phyloP scores from a whole-genome alignment of 2,329 filamentous ascomycete species.

The Didymellaceae sp. region DNA sequence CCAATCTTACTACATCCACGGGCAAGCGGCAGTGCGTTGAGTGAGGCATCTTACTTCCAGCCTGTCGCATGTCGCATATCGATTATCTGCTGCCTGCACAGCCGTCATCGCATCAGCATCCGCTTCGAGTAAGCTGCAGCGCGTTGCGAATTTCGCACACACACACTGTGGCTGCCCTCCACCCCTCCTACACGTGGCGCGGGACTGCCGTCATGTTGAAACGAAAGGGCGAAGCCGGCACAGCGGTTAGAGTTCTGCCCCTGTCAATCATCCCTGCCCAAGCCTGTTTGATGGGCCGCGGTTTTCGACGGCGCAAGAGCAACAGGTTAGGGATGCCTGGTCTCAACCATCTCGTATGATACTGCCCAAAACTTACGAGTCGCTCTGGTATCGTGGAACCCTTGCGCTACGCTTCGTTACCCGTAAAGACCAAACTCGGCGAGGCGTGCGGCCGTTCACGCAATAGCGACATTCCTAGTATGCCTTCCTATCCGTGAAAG shows the following conservation, averaged over 20 bases:
- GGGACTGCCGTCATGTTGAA: conserved; percentile 33
- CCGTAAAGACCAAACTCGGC: neutral
- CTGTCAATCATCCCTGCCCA: conserved; percentile 27
- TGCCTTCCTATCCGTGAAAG: conserved; percentile 9
- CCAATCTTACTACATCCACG: conserved; percentile 19
- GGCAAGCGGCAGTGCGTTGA: conserved; percentile 9
- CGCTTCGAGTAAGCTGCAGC: conserved; percentile 22
- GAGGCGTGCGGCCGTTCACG: neutral
- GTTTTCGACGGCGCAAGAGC: conserved; percentile 26
- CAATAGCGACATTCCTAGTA: conserved; percentile 2
- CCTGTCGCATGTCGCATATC: neutral
- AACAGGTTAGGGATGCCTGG: conserved; percentile 24
- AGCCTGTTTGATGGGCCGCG: conserved; percentile 20
- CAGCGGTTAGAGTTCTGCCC: conserved; percentile 31
- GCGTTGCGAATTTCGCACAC: conserved; percentile 4
- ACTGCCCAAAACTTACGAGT: conserved; percentile 16
- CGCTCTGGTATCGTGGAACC: conserved; percentile 7
- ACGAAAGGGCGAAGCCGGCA: conserved; percentile 34
- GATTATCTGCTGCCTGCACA: conserved; percentile 10
- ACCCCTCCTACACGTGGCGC: conserved; percentile 35
- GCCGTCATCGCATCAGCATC: conserved; percentile 20
- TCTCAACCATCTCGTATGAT: conserved; percentile 18
- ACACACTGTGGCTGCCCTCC: conserved; percentile 25
- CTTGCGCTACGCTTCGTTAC: conserved; percentile 15
- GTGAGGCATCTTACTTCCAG: conserved; percentile 1